Percentiles rank a stretch among this genome's conserved stretches.
phyloP scores from a whole-genome alignment of 768 basidiomycete species.

The Hericium rajendrae region DNA sequence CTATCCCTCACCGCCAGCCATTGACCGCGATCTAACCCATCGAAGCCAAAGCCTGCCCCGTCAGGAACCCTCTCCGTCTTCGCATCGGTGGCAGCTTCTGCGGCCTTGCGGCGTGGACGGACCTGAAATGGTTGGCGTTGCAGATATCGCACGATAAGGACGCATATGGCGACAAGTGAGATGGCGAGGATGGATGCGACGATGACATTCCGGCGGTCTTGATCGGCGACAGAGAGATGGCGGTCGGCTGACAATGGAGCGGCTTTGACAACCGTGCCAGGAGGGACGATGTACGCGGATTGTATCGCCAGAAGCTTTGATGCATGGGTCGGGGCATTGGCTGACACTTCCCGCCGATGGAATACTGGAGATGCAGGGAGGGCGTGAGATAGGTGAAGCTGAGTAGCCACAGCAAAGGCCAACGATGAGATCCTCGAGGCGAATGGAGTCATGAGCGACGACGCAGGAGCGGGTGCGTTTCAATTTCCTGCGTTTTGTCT shows the following conservation, averaged over 20 bases:
- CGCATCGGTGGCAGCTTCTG: no score
- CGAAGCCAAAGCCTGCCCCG: neutral
- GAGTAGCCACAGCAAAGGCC: neutral
- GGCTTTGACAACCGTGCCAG: neutral
- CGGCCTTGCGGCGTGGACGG: neutral
- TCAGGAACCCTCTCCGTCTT: neutral
- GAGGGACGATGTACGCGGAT: neutral
- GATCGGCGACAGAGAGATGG: neutral
- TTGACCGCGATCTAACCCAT: neutral
- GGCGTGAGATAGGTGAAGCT: neutral
- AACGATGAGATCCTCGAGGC: neutral
- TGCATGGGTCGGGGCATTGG: neutral
- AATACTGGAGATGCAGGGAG: neutral
- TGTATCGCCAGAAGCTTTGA: neutral
- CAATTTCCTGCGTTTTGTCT: no score
- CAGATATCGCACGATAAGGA: slow-evolving; percentile 7
- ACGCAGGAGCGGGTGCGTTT: neutral
- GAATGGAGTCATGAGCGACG: neutral
- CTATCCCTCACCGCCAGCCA: neutral
- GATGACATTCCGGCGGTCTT: slow-evolving; percentile 8
- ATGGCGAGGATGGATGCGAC: slow-evolving; percentile 9
- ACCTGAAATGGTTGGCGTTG: slow-evolving; percentile 1
- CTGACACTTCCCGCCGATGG: neutral
- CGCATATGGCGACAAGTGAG: slow-evolving; percentile 1
- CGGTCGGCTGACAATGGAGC: neutral